Conservation (phyloP, 305 asterid genomes). For the Solanum hybrid region DNA sequence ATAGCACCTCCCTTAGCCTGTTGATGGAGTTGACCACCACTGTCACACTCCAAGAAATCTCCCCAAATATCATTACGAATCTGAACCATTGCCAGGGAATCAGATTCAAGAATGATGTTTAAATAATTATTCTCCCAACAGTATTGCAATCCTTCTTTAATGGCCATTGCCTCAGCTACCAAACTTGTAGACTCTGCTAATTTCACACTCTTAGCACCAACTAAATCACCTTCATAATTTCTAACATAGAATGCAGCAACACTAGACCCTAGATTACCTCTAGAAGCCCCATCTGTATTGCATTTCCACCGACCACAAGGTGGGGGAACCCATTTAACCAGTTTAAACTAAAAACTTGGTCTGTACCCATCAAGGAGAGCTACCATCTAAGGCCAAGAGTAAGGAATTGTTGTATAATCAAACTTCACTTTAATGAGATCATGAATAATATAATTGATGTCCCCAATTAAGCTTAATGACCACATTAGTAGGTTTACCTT, state of each 20-base stretch:
- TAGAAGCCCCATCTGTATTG: background rate
- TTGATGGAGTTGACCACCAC: background rate
- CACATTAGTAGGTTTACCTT: background rate
- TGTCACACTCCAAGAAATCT: background rate
- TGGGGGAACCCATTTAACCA: background rate
- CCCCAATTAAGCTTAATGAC: background rate
- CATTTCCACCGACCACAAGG: background rate
- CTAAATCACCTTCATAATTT: background rate
- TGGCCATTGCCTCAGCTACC: background rate
- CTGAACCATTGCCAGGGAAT: background rate
- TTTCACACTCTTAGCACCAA: background rate
- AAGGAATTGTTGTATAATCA: background rate
- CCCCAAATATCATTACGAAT: background rate
- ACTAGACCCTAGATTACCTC: background rate
- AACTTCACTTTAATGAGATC: background rate
- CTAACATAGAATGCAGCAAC: background rate
- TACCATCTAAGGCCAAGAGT: background rate
- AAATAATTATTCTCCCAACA: background rate
- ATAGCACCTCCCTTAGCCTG: background rate
- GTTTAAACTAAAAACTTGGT: background rate
- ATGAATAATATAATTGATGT: background rate
- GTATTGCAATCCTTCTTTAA: background rate
- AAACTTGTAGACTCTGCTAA: background rate
- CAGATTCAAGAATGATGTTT: background rate
- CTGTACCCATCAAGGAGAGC: background rate